A percentile compares a stretch with the other conserved stretches of the same genome.
Evolutionary conservation across 129 eudicot species (phyloP).

Genomic region (Flaveria brownii): DNA sequence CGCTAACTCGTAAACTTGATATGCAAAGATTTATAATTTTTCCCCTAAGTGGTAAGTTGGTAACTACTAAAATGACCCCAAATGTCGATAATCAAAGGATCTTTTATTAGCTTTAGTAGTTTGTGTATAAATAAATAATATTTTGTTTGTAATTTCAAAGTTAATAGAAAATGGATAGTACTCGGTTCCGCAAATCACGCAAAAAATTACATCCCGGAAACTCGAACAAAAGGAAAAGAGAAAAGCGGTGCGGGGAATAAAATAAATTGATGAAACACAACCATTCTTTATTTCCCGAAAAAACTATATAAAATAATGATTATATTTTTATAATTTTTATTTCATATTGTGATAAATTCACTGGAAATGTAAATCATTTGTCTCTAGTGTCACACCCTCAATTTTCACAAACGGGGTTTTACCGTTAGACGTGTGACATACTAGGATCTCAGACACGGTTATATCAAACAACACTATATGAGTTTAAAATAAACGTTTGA

Average conservation of each 20-base stretch:
- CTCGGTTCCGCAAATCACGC: constrained; percentile 40
- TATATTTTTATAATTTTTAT: background rate
- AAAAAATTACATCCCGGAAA: constrained; percentile 25
- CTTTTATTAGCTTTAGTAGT: background rate
- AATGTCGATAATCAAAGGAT: background rate
- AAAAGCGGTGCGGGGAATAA: constrained; percentile 25
- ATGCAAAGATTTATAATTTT: too few relatives aligned
- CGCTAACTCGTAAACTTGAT: background rate
- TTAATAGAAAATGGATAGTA: constrained; percentile 24
- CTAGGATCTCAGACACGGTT: too few relatives aligned
- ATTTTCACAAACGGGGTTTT: too few relatives aligned
- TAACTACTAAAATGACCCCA: background rate
- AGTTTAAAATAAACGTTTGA: too few relatives aligned
- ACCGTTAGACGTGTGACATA: too few relatives aligned
- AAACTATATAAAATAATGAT: background rate
- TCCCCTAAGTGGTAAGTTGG: background rate
- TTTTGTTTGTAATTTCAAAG: constrained; percentile 22
- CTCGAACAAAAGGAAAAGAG: background rate
- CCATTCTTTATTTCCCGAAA: background rate
- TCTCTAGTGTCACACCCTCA: too few relatives aligned
- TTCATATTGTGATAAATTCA: too few relatives aligned
- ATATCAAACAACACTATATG: too few relatives aligned
- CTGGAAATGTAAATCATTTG: too few relatives aligned
- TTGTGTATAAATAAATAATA: background rate
- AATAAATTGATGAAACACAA: constrained; percentile 13